Base-by-base conservation (phyloP, 345 rosid species). In the Salix viminalis region DNA sequence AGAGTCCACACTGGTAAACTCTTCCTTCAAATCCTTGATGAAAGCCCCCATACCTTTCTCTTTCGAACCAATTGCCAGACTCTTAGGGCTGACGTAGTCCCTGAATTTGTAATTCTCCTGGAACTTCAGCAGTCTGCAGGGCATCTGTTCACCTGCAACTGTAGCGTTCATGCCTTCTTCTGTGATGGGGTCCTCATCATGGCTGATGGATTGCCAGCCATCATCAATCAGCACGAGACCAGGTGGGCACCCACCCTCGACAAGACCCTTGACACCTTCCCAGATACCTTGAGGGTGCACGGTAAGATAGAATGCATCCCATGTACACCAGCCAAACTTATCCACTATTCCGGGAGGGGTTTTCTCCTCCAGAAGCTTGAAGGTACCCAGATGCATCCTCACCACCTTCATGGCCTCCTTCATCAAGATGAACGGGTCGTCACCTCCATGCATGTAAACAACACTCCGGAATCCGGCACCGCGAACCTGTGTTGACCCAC, bases 311-410 rank as follows among this genome's bases (percentile, higher is more conserved):
- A 96, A 93, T 48, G 99, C 99, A 56, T 96, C 99, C 99, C 99
- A 96, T 13, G 99, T 92, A 72, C 98, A 93, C 99, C 99, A 96
- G 1, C 99, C 99, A 62, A 96, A 96, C 71, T 96, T 96, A 74
- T 92, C 98, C 11, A 96, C 95, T 54, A 96, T 88, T 0, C 92
- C 91, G 0, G 99, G 99, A 9, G 97, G 91, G 6, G 80, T 81
- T 76, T 96, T 96, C 78, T 96, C 99, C 6, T 90, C 93, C 42
- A 93, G 42, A 9, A 91, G 88, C 84, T 79, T 89, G 77, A 93
- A 96, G 2, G 92, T 91, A 13, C 94, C 96, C 60, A 96, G 42
- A 80, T 91, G 96, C 69, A 65, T 70, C 80, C 88, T 81, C 1
- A 91, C 74, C 71, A 87, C 94, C 66, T 82, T 84, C 90, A 93